phyloP scores from a whole-genome alignment of 305 asterid species.

The Ilex paraguariensis region DNA sequence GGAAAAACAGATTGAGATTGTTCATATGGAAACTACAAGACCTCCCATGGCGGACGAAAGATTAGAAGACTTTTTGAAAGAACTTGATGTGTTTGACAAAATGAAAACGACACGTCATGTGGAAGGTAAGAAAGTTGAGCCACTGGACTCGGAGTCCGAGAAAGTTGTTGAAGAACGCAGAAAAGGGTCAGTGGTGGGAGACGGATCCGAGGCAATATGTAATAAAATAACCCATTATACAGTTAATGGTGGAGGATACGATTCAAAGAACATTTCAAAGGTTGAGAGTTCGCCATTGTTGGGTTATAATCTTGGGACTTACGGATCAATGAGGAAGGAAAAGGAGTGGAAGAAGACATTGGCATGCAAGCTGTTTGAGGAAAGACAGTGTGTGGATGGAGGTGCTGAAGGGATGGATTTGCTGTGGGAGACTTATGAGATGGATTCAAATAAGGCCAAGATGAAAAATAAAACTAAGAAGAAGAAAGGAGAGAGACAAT shows the following conservation, averaged over 20 bases:
- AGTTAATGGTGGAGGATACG: not conserved
- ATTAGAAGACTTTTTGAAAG: conserved; percentile 38
- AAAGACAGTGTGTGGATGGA: conserved; percentile 42
- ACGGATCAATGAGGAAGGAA: conserved; percentile 75
- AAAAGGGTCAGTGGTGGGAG: conserved; percentile 11
- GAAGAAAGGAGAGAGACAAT: conserved; percentile 3
- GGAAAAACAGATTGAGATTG: conserved; percentile 4
- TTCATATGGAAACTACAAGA: not conserved
- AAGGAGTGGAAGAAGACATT: conserved; percentile 82
- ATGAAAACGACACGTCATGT: conserved; percentile 15
- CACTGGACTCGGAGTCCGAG: conserved; percentile 23
- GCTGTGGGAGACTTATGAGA: conserved; percentile 77
- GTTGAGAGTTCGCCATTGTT: conserved; percentile 19
- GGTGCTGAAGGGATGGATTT: conserved; percentile 81
- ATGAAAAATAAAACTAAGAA: conserved; percentile 3
- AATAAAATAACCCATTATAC: conserved; percentile 11
- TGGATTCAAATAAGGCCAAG: conserved; percentile 26
- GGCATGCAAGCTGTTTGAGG: conserved; percentile 80
- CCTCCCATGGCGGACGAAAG: conserved; percentile 23
- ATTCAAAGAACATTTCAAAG: not conserved
- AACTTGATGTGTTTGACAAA: conserved; percentile 36
- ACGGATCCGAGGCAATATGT: conserved; percentile 43
- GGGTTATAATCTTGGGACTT: conserved; percentile 26
- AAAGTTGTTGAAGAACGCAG: conserved; percentile 29
- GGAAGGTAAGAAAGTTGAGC: conserved; percentile 29